Evolutionary conservation across 78 protist genomes (phyloP), one percentile per base, ranked within the genome.

Genomic region (Dictyostelium intermedium): DNA sequence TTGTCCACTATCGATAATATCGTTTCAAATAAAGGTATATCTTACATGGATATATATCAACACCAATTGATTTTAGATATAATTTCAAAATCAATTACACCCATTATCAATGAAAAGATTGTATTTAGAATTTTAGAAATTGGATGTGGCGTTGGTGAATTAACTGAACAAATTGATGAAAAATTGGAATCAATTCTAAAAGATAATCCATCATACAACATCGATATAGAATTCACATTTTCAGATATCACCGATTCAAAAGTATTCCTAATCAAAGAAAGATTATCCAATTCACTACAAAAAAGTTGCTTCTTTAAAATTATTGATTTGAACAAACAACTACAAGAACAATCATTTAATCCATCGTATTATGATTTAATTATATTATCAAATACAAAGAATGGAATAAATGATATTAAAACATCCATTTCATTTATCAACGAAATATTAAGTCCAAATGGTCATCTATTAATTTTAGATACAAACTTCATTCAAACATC

Each of bases 101-200:
- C 35, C 7, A 39, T 23, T 5, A 0, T 80, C 0, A 47, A 30
- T 7, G 34, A 80, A 30, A 80, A 30, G 14, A 16, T 39, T 3
- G 70, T 80, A 14, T 25, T 80, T 47, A 39, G 84, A 80, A 80
- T 80, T 2, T 47, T 79, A 27, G 84, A 79, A 45, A 45, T 79
- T 80, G 84, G 84, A 50, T 25, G 84, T 80, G 84, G 84, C 16
- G 32, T 27, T 25, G 84, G 84, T 47, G 23, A n/a, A 27, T 47
- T 80, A 27, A 13, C 84, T 13, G 5, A 14, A n/a, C 1, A 13
- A 23, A 77, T 77, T 3, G 2, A 16, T 18, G 32, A 77, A 1
- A 2, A 8, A 10, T 11, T 77, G 1, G 34, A n/a, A 41, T 7
- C 2, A 7, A n/a, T 10, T 77, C 23, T 77, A 23, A 72, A 72